Percentiles rank a stretch among this genome's conserved stretches.
These are phyloP conservation scores for Nannochloropsis salina DNA, from an alignment of 108 stramenopile genomes.

Conservation along the genomic window DNA sequence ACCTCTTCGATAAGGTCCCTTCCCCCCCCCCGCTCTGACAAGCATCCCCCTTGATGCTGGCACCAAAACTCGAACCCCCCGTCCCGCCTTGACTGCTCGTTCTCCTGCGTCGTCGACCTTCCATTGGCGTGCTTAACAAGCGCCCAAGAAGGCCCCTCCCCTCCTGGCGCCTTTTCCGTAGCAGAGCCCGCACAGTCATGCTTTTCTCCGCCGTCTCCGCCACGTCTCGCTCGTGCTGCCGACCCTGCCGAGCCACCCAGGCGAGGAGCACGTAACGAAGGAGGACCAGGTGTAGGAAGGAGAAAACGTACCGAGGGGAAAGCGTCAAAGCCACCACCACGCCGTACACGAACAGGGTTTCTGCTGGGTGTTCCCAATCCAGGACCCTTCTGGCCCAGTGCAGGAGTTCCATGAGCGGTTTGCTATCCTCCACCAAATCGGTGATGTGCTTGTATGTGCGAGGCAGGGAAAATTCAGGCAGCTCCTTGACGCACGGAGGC, in stretches of 20 bases:
- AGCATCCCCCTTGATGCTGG: not conserved
- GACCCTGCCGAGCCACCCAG: not conserved
- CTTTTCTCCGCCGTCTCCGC: not conserved
- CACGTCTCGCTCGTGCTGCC: not conserved
- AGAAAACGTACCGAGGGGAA: not conserved
- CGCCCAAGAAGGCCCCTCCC: not conserved
- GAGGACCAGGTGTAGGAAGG: not conserved
- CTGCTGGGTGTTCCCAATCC: not conserved
- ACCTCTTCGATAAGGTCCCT: too few relatives aligned
- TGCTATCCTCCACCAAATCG: not conserved
- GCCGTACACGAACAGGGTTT: not conserved
- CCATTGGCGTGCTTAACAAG: not conserved
- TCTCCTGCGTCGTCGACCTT: not conserved
- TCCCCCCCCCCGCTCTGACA: too few relatives aligned
- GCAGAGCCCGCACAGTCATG: not conserved
- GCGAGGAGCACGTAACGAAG: not conserved
- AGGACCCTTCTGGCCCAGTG: not conserved
- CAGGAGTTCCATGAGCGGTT: not conserved
- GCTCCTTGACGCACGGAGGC: not conserved
- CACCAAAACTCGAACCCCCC: not conserved
- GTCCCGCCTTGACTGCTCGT: not conserved
- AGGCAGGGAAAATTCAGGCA: not conserved
- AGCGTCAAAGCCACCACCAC: not conserved
- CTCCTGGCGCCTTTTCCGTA: not conserved
- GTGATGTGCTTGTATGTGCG: not conserved